Evolutionary conservation across 192 early-diverging fungal genomes (phyloP), one percentile per base, ranked within the genome.

Genomic region (Coemansia sp.): DNA sequence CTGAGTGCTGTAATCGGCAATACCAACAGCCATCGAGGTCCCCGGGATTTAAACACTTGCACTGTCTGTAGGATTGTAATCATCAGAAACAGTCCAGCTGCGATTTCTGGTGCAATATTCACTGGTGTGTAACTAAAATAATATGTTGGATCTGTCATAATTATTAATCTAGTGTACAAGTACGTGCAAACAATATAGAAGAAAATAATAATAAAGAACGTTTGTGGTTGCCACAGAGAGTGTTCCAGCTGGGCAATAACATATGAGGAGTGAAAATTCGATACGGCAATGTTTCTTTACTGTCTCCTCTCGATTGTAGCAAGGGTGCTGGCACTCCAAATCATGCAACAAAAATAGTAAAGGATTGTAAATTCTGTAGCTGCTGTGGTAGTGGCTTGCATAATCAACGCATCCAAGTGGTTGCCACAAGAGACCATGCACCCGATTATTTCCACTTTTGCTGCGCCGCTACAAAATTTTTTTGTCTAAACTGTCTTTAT

Each of bases 41-140:
- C 57, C 7, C 27, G 30, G 0, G 72, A 51, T 33, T 24, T 65
- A 19, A 65, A 65, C 32, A n/a, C 72, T n/a, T 72, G 68, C 7
- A 64, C n/a, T 8, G 52, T 25, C 2, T 61, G 10, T 1, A 69
- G 21, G 5, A 56, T 32, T 10, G 70, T 39, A 0, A 65, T 59
- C 1, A 61, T 20, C 9, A 59, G 14, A 21, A 71, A 80, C 7
- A 69, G 31, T 8, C 11, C 63, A 0, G 78, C 66, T 4, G 63
- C 69, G 0, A 59, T 22, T 25, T 80, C 73, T 1, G 78, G 78
- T 23, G 66, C 78, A 29, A 70, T 57, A 6, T 66, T 63, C 19
- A 80, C 73, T 5, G 78, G 78, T 11, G 39, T 63, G 51, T 79
- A 79, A 6, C 64, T 71, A 57, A 74, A 79, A 22, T 64, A 64